phyloP scores from a whole-genome alignment of 1,139 yeast species.

The Zhuliangozyma parablackwelliae region DNA sequence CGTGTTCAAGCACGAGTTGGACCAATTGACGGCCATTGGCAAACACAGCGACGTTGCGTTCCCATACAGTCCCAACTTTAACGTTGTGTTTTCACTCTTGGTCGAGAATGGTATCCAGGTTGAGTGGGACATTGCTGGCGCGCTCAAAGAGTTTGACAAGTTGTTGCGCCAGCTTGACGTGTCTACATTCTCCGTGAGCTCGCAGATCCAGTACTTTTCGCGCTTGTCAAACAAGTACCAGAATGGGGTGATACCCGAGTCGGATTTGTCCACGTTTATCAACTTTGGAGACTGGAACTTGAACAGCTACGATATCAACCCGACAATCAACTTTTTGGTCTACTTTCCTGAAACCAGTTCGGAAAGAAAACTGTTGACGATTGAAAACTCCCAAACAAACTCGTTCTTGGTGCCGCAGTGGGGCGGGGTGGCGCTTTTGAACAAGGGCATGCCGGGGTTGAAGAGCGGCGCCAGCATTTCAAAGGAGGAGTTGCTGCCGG shows the following conservation, averaged over 20 bases:
- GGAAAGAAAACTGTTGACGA: constrained; percentile 38
- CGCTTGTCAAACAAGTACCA: constrained; percentile 29
- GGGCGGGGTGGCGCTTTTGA: constrained; percentile 67
- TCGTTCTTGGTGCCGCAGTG: constrained; percentile 86
- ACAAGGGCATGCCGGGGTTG: constrained; percentile 33
- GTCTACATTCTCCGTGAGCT: constrained; percentile 70
- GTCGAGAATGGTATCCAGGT: constrained; percentile 38
- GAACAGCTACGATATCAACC: constrained; percentile 50
- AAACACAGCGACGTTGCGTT: constrained; percentile 31
- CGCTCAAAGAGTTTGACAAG: constrained; percentile 23
- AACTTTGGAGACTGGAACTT: constrained; percentile 79
- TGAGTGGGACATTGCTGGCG: constrained; percentile 36
- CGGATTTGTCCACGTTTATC: constrained; percentile 63
- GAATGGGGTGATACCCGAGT: constrained; percentile 29
- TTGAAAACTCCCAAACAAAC: constrained; percentile 49
- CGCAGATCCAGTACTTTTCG: constrained; percentile 74
- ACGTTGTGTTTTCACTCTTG: constrained; percentile 58
- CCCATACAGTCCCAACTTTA: constrained; percentile 61
- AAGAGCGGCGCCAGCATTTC: constrained; percentile 23
- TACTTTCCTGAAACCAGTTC: constrained; percentile 52
- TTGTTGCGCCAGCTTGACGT: constrained; percentile 29
- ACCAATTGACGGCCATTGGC: constrained; percentile 16
- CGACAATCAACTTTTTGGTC: constrained; percentile 65
- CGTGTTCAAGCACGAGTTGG: constrained; percentile 34
- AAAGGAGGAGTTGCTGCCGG: constrained; percentile 47